Percentiles rank a stretch among this genome's conserved stretches.
Evolutionary conservation across 345 rosid genomes (phyloP).

Genomic region (Microcos paniculata): DNA sequence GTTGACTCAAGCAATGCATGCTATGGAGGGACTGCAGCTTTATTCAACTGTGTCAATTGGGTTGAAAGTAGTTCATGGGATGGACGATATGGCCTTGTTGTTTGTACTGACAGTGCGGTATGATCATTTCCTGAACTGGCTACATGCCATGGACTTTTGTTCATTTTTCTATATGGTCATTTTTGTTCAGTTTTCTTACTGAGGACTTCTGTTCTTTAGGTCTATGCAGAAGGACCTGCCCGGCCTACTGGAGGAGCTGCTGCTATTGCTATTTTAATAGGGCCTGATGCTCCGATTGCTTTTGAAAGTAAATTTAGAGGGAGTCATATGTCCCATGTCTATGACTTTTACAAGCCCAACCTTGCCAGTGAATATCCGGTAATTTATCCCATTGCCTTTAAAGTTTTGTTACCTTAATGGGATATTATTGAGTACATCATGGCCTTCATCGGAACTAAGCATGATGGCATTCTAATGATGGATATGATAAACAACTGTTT

Average conservation of each 20-base stretch:
- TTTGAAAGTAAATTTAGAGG: constrained; percentile 96
- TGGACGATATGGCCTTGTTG: constrained; percentile 95
- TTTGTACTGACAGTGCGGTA: constrained; percentile 99
- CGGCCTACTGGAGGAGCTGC: constrained; percentile 99
- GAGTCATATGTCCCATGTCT: constrained; percentile 95
- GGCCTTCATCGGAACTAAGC: not conserved
- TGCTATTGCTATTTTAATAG: constrained; percentile 87
- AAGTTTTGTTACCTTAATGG: not conserved
- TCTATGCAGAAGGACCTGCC: constrained; percentile 99
- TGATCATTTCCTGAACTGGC: constrained; percentile 19
- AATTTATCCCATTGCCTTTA: constrained; percentile 18
- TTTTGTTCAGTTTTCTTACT: constrained; percentile 9
- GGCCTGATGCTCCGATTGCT: constrained; percentile 91
- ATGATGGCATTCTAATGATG: not conserved
- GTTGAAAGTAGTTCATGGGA: constrained; percentile 99
- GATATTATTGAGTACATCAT: not conserved
- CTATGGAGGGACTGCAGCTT: constrained; percentile 99
- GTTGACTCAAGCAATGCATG: constrained; percentile 99
- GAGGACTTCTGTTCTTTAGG: constrained; percentile 50
- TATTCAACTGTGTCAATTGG: constrained; percentile 97
- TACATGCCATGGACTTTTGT: not conserved
- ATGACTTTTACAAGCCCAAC: constrained; percentile 99
- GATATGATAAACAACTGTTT: not conserved
- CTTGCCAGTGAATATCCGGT: constrained; percentile 99
- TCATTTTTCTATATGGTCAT: no score